Percentiles rank a stretch among this genome's conserved stretches.
phyloP scores from a whole-genome alignment of 2,329 filamentous ascomycete species.

The Hypomyces perniciosus region DNA sequence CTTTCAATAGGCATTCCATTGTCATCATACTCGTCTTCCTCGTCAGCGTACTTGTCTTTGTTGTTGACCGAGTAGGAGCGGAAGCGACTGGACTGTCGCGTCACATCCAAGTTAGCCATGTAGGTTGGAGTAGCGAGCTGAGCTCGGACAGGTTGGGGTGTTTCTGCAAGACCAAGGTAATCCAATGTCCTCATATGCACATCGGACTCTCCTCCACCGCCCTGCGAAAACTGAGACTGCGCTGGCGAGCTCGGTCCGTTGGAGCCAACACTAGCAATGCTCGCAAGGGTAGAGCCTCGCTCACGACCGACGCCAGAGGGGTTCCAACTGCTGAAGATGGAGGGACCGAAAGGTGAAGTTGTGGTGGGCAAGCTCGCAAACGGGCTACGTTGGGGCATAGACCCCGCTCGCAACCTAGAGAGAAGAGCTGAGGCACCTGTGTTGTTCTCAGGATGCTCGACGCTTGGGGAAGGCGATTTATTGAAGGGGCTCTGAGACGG shows the following conservation, averaged over 20 bases:
- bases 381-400: constrained; percentile 82
- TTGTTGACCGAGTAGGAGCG: constrained; percentile 98
- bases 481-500: constrained; percentile 79
- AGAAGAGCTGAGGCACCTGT: constrained; percentile 63
- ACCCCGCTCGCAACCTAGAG: constrained; percentile 82
- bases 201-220: constrained; percentile 79
- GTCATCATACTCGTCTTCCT: constrained; percentile 68
- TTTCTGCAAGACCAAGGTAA: constrained; percentile 91
- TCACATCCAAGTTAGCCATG: constrained; percentile 67
- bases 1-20: constrained; percentile 46
- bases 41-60: constrained; percentile 91
- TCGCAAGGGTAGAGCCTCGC: constrained; percentile 76
- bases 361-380: constrained; percentile 52
- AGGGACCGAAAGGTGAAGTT: constrained; percentile 73
- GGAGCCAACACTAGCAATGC: constrained; percentile 79
- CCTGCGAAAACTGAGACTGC: constrained; percentile 78
- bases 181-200: constrained; percentile 86
- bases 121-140: constrained; percentile 71
- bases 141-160: constrained; percentile 72
- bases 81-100: constrained; percentile 79
- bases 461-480: constrained; percentile 57
- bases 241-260: constrained; percentile 85
- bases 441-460: constrained; percentile 41
- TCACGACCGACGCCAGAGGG: constrained; percentile 61
- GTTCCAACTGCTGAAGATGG: constrained; percentile 87